phyloP scores from a whole-genome alignment of 1,284 basidiomycete genomes.

The Sporisorium graminicola region DNA sequence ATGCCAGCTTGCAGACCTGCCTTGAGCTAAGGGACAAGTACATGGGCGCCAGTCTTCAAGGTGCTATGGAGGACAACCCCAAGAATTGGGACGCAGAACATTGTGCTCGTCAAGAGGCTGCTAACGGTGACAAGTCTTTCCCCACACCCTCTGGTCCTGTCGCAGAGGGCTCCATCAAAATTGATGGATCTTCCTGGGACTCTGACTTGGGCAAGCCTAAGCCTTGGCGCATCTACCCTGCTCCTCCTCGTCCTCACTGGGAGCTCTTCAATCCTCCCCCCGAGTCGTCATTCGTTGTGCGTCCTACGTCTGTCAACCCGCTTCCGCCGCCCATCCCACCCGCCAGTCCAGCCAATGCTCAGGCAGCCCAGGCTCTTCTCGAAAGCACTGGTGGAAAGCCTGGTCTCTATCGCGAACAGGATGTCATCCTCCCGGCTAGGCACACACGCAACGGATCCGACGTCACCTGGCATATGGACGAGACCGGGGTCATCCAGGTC shows the following conservation, averaged over 20 bases:
- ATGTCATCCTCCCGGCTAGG: constrained; percentile 53
- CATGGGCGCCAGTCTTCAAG: constrained; percentile 65
- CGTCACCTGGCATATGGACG: constrained; percentile 59
- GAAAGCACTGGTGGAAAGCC: constrained; percentile 67
- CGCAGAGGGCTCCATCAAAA: constrained; percentile 52
- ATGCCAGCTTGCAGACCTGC: constrained; percentile 63
- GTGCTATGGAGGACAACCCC: constrained; percentile 65
- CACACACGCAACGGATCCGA: constrained; percentile 45
- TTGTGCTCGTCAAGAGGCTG: constrained; percentile 48
- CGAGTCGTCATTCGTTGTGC: constrained; percentile 63
- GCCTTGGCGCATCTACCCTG: constrained; percentile 68
- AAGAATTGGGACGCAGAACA: constrained; percentile 70
- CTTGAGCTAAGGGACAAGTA: constrained; percentile 67
- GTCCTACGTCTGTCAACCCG: constrained; percentile 57
- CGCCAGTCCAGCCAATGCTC: constrained; percentile 65
- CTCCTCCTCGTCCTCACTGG: constrained; percentile 69
- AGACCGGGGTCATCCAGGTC: constrained; percentile 67
- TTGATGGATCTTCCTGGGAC: constrained; percentile 62
- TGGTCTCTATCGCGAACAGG: constrained; percentile 58
- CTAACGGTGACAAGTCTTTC: constrained; percentile 5
- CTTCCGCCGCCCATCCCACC: constrained; percentile 65
- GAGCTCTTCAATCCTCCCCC: constrained; percentile 68
- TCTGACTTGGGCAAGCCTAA: constrained; percentile 46
- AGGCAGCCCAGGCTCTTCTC: constrained; percentile 64
- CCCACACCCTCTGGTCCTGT: constrained; percentile 13